Conservation (phyloP, 2,329 filamentous ascomycete species). For the Fusarium lyarnte region DNA sequence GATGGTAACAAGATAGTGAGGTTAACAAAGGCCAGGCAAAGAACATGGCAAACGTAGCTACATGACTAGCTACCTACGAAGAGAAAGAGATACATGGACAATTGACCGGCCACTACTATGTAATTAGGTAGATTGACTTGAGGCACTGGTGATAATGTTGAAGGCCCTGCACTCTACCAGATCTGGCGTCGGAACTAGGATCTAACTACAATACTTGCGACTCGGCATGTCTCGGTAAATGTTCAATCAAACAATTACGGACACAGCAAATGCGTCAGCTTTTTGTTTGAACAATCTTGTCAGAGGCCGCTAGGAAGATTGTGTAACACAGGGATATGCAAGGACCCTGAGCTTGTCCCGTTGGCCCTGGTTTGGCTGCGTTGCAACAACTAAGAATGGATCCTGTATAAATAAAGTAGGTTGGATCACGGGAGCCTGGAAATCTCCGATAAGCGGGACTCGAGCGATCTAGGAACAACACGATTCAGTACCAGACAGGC, state of each 20-base stretch:
- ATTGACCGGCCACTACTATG: neutral
- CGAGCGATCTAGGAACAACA: constrained; percentile 1
- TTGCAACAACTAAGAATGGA: constrained; percentile 3
- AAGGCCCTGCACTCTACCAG: neutral
- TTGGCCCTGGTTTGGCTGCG: constrained; percentile 6
- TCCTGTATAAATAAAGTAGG: neutral
- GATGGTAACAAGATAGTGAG: neutral
- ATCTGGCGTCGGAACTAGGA: neutral
- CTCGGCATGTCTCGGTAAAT: constrained; percentile 2
- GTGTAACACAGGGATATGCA: neutral
- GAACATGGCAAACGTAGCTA: neutral
- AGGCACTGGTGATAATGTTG: neutral
- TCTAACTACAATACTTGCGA: constrained; percentile 7
- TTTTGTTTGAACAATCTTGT: neutral
- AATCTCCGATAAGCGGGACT: constrained; percentile 43
- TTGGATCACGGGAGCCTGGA: constrained; percentile 17
- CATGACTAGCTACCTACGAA: neutral
- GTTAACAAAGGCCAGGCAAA: neutral
- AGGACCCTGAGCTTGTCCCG: constrained; percentile 23
- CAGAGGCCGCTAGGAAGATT: constrained; percentile 2
- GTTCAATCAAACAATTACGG: neutral
- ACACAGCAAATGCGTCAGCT: constrained; percentile 2
- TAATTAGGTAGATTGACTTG: neutral
- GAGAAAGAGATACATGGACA: neutral
- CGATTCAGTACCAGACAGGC: neutral